Evolutionary conservation across 495 filamentous ascomycete species (phyloP), one percentile per base, ranked within the genome.

Genomic region (Darksidea phi): DNA sequence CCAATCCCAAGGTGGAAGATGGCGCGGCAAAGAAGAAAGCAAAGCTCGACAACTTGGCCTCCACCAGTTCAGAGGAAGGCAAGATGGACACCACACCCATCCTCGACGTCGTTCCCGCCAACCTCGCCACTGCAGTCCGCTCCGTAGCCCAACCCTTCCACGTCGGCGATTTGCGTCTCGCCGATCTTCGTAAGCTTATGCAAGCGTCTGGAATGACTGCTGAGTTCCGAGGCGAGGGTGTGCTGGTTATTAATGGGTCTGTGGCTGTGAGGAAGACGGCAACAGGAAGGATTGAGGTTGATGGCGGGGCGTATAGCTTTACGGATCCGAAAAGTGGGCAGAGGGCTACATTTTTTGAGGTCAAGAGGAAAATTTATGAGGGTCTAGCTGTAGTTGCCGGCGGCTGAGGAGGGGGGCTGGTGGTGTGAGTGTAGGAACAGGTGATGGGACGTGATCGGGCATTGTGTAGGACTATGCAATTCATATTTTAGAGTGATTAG

Each of bases 151-250:
- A 92, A 36, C 91, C 95, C 8, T 81, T 99, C 11, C 95, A 97
- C 70, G 95, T 97, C 21, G 94, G 94, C 56, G 94, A 99, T 68
- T 77, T 97, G 17, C 81, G 94, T 17, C 80, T 99, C 13, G 91
- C 94, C 0, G 91, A 97, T 71, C 75, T 99, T 49, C 80, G 95
- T 48, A 87, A 88, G 63, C 82, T 90, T 24, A 87, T 99, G 84
- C 85, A 89, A 55, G 79, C 80, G 17, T 81, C 86, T 20, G 92
- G 93, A 1, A 90, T 96, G 72, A 89, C 79, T 25, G 93, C 91
- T 2, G 94, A 96, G 74, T 97, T 97, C 72, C 81, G 89, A 28
- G 94, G 94, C 17, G 95, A 97, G 73, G 94, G 94, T 48, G 95
- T 88, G 1, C 76, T 97, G 66, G 76, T 99, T 21, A 86, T 99